phyloP scores from a whole-genome alignment of 2,329 filamentous ascomycete genomes.

The Nemania sp. region DNA sequence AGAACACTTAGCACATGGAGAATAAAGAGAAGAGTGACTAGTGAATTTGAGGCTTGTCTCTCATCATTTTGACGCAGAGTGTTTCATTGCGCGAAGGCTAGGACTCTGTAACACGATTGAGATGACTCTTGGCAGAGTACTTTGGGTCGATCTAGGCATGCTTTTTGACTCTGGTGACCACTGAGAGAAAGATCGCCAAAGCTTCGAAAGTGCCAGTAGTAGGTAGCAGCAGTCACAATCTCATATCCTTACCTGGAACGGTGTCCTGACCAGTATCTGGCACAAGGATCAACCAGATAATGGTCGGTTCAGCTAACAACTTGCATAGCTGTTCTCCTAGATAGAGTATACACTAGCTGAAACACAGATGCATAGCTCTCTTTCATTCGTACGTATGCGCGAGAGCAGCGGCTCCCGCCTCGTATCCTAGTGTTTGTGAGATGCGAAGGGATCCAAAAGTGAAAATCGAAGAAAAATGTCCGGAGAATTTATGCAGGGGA shows the following conservation, averaged over 20 bases:
- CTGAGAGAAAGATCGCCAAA: slow-evolving; percentile 68
- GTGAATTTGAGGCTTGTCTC: slow-evolving; percentile 65
- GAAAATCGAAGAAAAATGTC: background rate
- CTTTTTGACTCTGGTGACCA: slow-evolving; percentile 87
- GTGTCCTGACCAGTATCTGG: slow-evolving; percentile 2
- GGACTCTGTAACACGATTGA: slow-evolving; percentile 91
- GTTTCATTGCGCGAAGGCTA: slow-evolving; percentile 72
- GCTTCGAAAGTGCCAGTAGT: slow-evolving; percentile 84
- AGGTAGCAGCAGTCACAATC: background rate
- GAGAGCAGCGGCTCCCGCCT: background rate
- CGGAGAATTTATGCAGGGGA: slow-evolving; percentile 21
- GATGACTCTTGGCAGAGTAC: slow-evolving; percentile 86
- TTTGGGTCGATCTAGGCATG: slow-evolving; percentile 75
- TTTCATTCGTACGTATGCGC: background rate
- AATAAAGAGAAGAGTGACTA: slow-evolving; percentile 9
- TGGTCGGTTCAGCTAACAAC: background rate
- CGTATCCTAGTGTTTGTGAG: background rate
- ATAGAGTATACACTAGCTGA: background rate
- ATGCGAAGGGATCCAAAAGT: background rate
- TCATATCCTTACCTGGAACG: slow-evolving; percentile 23
- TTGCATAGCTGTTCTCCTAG: background rate
- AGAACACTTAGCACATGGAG: background rate
- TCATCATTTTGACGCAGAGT: slow-evolving; percentile 86
- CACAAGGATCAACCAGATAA: background rate
- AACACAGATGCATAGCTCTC: background rate